Evolutionary conservation across 2,329 filamentous ascomycete genomes (phyloP), one percentile per base, ranked within the genome.

Genomic region (Aspergillus caelatus): DNA sequence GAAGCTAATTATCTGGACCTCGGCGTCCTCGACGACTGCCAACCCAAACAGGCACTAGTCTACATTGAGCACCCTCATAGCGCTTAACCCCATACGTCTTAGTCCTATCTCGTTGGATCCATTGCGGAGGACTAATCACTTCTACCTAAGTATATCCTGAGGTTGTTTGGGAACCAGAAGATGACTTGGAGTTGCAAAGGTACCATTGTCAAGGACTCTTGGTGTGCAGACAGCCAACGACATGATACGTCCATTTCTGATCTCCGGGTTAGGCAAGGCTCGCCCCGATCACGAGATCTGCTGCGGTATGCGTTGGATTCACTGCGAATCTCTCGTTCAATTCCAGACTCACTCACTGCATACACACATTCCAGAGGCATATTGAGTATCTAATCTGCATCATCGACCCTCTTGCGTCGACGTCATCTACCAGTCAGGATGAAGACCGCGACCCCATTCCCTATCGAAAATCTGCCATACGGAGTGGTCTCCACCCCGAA

Each of bases 41-140:
- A 6, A 16, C 14, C 14, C 34, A 14, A 36, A 2, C 14, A 6
- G 12, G 39, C 16, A 7, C 39, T 41, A 41, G 39, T 41, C 39
- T 41, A 9, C 8, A n/a, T 41, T 41, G 1, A n/a, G 39, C 7
- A 41, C 3, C 2, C 3, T 5, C 3, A 3, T 0, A 10, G 0
- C 39, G 39, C 39, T 41, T 41, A 41, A 41, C 39, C 8, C 39
- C 39, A 41, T 41, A 6, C 7, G 39, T 8, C 3, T 9, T 41
- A 41, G 39, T 16, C 14, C 34, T 36, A 0, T 16, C 12, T 16
- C 5, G 2, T 2, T 36, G 4, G 34, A 36, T 36, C 34, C 34
- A 36, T 14, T 5, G 14, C 6, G 14, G 34, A 36, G 32, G 32
- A 11, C 30, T 11, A 32, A 3, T 26, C 3, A 26, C 26, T 3